These are phyloP conservation scores for Mycena vulgaris DNA, from an alignment of 768 basidiomycete species.

Conservation along the genomic window DNA sequence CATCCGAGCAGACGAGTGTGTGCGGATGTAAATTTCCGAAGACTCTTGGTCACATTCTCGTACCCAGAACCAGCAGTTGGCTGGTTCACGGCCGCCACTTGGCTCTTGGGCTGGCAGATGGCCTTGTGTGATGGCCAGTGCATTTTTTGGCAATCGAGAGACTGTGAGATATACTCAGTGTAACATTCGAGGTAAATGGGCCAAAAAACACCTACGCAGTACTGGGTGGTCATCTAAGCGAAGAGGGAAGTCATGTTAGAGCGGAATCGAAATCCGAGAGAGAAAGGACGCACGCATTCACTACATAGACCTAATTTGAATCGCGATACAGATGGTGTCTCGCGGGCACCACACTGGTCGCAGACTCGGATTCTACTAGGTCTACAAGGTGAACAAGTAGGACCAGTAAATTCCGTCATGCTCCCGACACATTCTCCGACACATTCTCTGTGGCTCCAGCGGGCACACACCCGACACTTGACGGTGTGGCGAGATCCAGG, in stretches of 20 bases:
- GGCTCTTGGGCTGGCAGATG: constrained; percentile 83
- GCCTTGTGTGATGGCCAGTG: constrained; percentile 86
- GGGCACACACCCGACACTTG: too few relatives aligned
- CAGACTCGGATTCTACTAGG: too few relatives aligned
- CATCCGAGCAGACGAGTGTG: constrained; percentile 80
- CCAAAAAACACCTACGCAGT: constrained; percentile 71
- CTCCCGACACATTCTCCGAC: too few relatives aligned
- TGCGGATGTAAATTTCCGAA: constrained; percentile 86
- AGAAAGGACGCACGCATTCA: constrained; percentile 77
- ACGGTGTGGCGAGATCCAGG: too few relatives aligned
- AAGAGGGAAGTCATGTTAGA: constrained; percentile 43
- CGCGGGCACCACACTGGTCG: constrained; percentile 81
- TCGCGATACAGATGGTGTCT: constrained; percentile 71
- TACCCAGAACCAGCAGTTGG: constrained; percentile 62
- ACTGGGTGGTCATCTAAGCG: constrained; percentile 85
- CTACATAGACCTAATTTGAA: constrained; percentile 89
- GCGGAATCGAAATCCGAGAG: constrained; percentile 28
- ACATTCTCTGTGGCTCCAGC: too few relatives aligned
- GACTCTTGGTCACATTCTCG: constrained; percentile 77
- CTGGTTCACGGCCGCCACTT: constrained; percentile 71
- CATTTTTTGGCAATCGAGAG: constrained; percentile 82
- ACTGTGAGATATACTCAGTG: constrained; percentile 58
- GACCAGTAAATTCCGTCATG: too few relatives aligned
- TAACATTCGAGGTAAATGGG: constrained; percentile 33
- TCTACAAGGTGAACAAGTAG: too few relatives aligned